Evolutionary conservation across 192 early-diverging fungal genomes (phyloP).

Genomic region (Ambispora gerdemannii): DNA sequence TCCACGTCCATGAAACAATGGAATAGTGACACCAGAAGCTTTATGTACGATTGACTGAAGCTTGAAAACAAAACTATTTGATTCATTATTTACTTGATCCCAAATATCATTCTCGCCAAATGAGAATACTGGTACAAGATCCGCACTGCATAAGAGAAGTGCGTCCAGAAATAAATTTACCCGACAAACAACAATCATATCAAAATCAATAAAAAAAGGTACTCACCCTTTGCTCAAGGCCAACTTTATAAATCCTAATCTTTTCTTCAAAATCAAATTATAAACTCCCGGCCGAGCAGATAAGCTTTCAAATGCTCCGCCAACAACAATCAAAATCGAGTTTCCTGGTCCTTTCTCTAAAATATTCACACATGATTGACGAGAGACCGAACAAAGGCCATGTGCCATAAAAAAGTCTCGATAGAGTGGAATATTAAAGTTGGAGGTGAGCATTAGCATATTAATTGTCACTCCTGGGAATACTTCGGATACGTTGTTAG

Average conservation of each 20-base stretch:
- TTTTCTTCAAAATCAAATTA: conserved; percentile 73
- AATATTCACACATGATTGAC: conserved; percentile 72
- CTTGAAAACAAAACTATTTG: conserved; percentile 61
- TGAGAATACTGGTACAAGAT: conserved; percentile 82
- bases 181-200: not conserved
- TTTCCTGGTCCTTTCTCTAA: conserved; percentile 65
- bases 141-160: conserved; percentile 41
- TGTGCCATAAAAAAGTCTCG: conserved; percentile 79
- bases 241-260: conserved; percentile 87
- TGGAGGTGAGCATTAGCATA: conserved; percentile 77
- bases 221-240: conserved; percentile 72
- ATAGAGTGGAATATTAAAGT: conserved; percentile 84
- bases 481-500: conserved; percentile 62
- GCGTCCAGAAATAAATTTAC: not conserved
- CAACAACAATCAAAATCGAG: conserved; percentile 82
- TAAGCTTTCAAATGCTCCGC: conserved; percentile 85
- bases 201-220: not conserved
- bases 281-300: conserved; percentile 59
- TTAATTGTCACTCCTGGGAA: conserved; percentile 80
- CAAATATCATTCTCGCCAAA: conserved; percentile 96
- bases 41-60: conserved; percentile 73
- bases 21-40: conserved; percentile 66
- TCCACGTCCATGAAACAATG: conserved; percentile 82
- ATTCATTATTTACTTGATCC: conserved; percentile 66
- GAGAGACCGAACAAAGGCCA: conserved; percentile 74